Evolutionary conservation across 2,329 filamentous ascomycete genomes (phyloP), one percentile per base, ranked within the genome.

Genomic region (Sporothrix luriei): DNA sequence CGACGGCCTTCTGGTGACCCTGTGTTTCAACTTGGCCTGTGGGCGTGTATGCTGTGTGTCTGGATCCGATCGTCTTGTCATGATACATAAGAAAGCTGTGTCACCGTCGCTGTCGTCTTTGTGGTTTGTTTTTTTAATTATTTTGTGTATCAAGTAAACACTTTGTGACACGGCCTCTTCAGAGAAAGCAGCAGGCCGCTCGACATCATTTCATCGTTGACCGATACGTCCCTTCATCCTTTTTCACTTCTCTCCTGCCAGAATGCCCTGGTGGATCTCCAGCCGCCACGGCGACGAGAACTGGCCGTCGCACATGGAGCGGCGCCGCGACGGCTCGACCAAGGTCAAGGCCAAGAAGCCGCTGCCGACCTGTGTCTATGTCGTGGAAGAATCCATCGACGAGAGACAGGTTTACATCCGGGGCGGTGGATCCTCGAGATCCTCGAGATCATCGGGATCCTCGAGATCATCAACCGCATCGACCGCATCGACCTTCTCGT

Each of bases 221-320:
- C 33, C 14, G 13, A 48, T 5, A 16, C 13, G 19, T 14, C 43
- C 16, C 4, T 48, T 16, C 13, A 10, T 54, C 16, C 54, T 16
- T 33, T 19, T 21, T 7, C 1, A 24, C 21, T 33, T 19, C 46
- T 33, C 16, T 19, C 24, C 26, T 14, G 10, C 6, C 52, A 24
- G 14, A 16, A 68, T 68, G 66, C 66, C 66, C 43, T 68, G 54
- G 66, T 68, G 66, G 66, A 24, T 46, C 2, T 68, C 66, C 26
- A 40, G 43, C 40, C 66, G 66, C 1, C 46, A 33, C 29, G 40
- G 54, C 46, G 29, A 51, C 57, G 48, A 52, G 6, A 24, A 38
- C n/a, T 68, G 67, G 67, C 67, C 67, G 14, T 68, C 57, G 14
- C 57, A 68, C 57, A 46, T 54, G 33, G 67, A 68, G 21, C 67